Base-by-base conservation (phyloP, 306 rosid genomes). In the Trifolium repens region DNA sequence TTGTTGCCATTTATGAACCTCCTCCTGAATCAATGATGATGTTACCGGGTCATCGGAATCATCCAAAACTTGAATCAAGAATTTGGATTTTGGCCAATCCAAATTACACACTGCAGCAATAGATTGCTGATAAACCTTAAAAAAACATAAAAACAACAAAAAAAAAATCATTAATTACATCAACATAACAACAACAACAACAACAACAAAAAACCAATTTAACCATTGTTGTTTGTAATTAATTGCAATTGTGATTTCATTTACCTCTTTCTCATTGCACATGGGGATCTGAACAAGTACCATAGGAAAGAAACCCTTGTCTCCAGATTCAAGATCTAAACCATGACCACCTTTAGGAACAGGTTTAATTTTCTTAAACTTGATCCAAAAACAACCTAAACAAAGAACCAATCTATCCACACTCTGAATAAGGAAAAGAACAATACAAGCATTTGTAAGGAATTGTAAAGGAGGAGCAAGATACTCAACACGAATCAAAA, bases 261-360 rank as follows among this genome's bases (percentile, higher is more conserved):
- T 19, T 81, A 91, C 98, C 97, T 94, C 97, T 65, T 84, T 91
- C 89, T 94, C 97, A 55, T 92, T 92, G 76, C 97, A 92, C 99
- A 92, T 94, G 82, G 99, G 99, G 85, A 94, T 94, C 96, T 94
- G 99, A 67, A 94, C 92, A 52, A 94, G 88, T 19, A 94, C 99
- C 99, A 90, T 94, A 0, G 99, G 99, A 78, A 85, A 88, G 75
- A 79, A 92, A 30, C 88, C 96, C 7, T 85, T 84, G 62, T 89
- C 96, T 0, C 92, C 93, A 9, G 98, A 83, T 79, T 94, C 99
- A 62, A 87, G 90, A 80, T 94, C 97, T 37, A 71, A 61, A 32
- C 14, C 2, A 11, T 40, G 78, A 9, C 46, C 88, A 42, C 64
- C 81, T 73, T 84, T 90, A 2, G 90, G 96, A 50, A 90, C 85